Base-by-base conservation (phyloP, 306 rosid genomes). In the Lathyrus aphaca region DNA sequence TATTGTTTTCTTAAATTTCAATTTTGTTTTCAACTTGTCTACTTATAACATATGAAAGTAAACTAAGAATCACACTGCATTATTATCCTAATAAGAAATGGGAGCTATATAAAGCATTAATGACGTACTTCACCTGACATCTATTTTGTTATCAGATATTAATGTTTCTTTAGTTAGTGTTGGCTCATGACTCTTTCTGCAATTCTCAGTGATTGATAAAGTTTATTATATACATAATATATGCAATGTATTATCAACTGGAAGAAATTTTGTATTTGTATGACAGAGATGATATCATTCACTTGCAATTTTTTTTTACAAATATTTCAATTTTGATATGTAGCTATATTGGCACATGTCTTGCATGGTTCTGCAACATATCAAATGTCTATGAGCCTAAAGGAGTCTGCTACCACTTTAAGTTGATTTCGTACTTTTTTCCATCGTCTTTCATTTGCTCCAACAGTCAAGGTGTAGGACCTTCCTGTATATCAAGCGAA, bases 361-460 rank as follows among this genome's bases (percentile, higher is more conserved):
- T 48, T 10, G 25, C 42, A 53, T 27, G 14, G 21, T 60, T 37
- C 12, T 13, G 3, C 57, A 29, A 45, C 43, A 68, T 46, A 32
- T 91, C 77, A 91, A 19, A 91, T 87, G 83, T 94, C 96, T 18
- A 94, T 71, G 68, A 94, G 75, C 66, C 83, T 87, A 78, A 94
- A 94, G 39, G 99, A 94, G 73, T 94, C 97, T 4, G 99, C 99
- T 1, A 91, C 97, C 72, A 89, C 96, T 87, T 89, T 87, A 39
- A 91, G 96, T 84, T 84, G 68, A 60, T 86, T 78, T 29, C 97
- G 77, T 29, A 75, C 63, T 78, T 97, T 88, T 78, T 56, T 94
- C 98, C 98, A 94, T 40, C 97, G 83, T 80, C 97, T 90, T 63
- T 91, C 96, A 76, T 85, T 84, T 23, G 98, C 98, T 60, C 79